phyloP scores from a whole-genome alignment of 345 rosid species.

The Acer negundo region DNA sequence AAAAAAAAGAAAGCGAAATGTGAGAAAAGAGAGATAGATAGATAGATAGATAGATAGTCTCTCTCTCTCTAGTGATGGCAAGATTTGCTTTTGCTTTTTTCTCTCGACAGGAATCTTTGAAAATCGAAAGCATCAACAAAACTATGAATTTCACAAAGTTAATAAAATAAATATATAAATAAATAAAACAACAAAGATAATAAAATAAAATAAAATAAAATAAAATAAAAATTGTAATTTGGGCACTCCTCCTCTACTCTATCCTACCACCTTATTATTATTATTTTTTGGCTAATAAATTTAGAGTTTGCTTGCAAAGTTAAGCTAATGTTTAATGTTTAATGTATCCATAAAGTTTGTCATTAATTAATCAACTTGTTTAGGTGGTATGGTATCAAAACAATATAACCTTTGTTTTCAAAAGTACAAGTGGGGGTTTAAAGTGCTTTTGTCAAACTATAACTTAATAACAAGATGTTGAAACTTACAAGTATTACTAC shows the following conservation, averaged over 20 bases:
- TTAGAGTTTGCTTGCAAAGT: background rate
- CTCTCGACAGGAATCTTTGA: slow-evolving; percentile 62
- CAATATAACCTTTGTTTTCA: background rate
- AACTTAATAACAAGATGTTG: too few species aligned
- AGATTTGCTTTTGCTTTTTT: slow-evolving; percentile 47
- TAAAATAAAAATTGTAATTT: background rate
- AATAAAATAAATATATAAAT: background rate
- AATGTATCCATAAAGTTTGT: background rate
- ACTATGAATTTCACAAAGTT: slow-evolving; percentile 11
- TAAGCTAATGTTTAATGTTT: background rate
- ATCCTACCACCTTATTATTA: background rate
- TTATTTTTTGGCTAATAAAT: background rate
- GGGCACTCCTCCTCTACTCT: background rate
- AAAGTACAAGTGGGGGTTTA: background rate
- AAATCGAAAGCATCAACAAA: slow-evolving; percentile 36
- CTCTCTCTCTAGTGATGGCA: slow-evolving; percentile 35
- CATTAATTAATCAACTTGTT: background rate
- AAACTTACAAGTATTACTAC: background rate
- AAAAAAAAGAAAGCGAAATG: slow-evolving; percentile 49
- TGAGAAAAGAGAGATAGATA: slow-evolving; percentile 36
- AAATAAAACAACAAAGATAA: too few species aligned
- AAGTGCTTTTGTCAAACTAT: background rate
- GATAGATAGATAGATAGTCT: too few species aligned
- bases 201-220: background rate
- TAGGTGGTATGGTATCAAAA: too few species aligned